Evolutionary conservation across 768 basidiomycete genomes (phyloP).

Genomic region (Termitomyces sp.): DNA sequence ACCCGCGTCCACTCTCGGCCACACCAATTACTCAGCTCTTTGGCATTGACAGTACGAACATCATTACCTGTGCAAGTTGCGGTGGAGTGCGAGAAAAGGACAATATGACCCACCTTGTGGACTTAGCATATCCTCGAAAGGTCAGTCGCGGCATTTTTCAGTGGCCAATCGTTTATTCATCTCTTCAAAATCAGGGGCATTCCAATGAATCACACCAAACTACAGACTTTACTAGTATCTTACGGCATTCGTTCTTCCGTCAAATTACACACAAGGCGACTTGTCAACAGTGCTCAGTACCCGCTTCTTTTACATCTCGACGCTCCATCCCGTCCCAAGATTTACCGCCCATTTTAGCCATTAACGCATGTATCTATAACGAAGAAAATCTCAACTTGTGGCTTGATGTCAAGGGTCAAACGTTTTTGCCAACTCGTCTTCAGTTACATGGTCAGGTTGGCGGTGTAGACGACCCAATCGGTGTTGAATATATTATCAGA

Average conservation of each 20-base stretch:
- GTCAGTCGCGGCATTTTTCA: conserved; percentile 34
- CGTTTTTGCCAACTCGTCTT: conserved; percentile 59
- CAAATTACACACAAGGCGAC: conserved; percentile 84
- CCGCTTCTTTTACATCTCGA: conserved; percentile 65
- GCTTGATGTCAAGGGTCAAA: conserved; percentile 58
- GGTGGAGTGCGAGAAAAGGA: conserved; percentile 69
- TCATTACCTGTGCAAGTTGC: conserved; percentile 74
- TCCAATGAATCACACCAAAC: conserved; percentile 34
- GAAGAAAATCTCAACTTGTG: conserved; percentile 73
- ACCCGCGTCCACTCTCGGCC: conserved; percentile 31
- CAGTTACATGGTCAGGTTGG: conserved; percentile 57
- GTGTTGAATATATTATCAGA: conserved; percentile 65
- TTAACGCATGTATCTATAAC: conserved; percentile 81
- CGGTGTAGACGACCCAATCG: conserved; percentile 52
- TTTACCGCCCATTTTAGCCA: conserved; percentile 78
- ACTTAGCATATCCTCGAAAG: conserved; percentile 83
- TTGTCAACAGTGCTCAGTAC: conserved; percentile 80
- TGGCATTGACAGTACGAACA: conserved; percentile 74
- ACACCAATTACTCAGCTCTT: conserved; percentile 85
- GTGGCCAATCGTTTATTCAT: not conserved
- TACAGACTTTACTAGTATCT: conserved; percentile 59
- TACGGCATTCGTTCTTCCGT: conserved; percentile 74
- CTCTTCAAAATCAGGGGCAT: conserved; percentile 19
- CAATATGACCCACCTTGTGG: conserved; percentile 77
- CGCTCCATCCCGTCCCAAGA: conserved; percentile 61